These are phyloP conservation scores for Picochlorum sp. DNA, from an alignment of 139 green algal genomes.

Conservation along the genomic window DNA sequence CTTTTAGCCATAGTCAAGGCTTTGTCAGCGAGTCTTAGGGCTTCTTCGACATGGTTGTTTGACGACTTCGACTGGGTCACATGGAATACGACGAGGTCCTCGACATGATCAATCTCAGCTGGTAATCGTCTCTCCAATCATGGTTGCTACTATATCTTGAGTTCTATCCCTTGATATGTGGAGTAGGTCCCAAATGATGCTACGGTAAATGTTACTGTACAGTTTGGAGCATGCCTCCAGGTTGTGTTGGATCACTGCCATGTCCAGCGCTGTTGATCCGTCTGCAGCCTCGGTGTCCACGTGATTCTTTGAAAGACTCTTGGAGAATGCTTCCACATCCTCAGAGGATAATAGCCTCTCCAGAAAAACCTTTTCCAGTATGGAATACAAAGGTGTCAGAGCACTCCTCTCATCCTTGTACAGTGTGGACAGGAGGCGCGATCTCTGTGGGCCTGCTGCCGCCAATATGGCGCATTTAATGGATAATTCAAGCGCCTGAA, in stretches of 20 bases:
- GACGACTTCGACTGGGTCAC: slow-evolving; percentile 40
- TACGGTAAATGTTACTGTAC: slow-evolving; percentile 85
- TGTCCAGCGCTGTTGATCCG: slow-evolving; percentile 78
- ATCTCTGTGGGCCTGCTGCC: slow-evolving; percentile 80
- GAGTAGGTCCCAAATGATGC: slow-evolving; percentile 79
- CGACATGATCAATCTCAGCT: slow-evolving; percentile 84
- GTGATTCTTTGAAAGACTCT: slow-evolving; percentile 77
- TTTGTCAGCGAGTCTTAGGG: slow-evolving; percentile 36
- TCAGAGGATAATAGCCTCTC: slow-evolving; percentile 75
- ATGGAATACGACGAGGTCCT: slow-evolving; percentile 68
- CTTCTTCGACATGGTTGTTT: slow-evolving; percentile 56
- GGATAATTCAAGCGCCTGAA: slow-evolving; percentile 61
- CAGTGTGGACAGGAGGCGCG: slow-evolving; percentile 72
- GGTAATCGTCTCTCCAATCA: slow-evolving; percentile 74
- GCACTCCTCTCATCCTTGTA: slow-evolving; percentile 91
- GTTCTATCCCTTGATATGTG: slow-evolving; percentile 60
- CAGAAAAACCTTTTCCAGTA: slow-evolving; percentile 94
- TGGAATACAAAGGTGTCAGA: slow-evolving; percentile 60
- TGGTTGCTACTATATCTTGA: slow-evolving; percentile 71
- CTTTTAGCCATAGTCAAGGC: background rate
- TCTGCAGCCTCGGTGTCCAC: slow-evolving; percentile 55
- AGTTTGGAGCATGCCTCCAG: slow-evolving; percentile 74
- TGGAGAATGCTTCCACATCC: slow-evolving; percentile 73
- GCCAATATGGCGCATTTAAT: slow-evolving; percentile 90
- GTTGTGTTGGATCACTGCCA: slow-evolving; percentile 91